Percentiles rank a stretch among this genome's conserved stretches.
These are phyloP conservation scores for Fusarium multiceps DNA, from an alignment of 2,329 filamentous ascomycete species.

Conservation along the genomic window DNA sequence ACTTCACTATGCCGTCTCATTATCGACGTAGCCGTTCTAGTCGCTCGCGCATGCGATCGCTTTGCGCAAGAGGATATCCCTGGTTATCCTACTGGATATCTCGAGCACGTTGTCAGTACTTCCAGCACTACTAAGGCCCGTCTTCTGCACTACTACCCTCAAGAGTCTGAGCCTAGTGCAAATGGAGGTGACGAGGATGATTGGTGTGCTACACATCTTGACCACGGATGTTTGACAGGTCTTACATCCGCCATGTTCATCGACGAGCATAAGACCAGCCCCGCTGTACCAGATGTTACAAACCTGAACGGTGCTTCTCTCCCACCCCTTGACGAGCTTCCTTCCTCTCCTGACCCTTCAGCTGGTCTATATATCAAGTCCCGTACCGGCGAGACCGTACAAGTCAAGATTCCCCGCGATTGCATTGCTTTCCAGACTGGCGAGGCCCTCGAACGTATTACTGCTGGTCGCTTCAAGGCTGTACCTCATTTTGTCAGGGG, in stretches of 20 bases:
- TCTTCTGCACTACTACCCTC: conserved; percentile 92
- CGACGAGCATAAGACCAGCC: conserved; percentile 70
- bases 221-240: conserved; percentile 93
- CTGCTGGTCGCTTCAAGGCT: conserved; percentile 88
- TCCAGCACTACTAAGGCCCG: conserved; percentile 92
- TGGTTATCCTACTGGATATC: conserved; percentile 79
- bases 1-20: conserved; percentile 83
- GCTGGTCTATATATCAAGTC: conserved; percentile 96
- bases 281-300: conserved; percentile 48
- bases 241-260: conserved; percentile 97
- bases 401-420: conserved; percentile 90
- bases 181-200: conserved; percentile 74
- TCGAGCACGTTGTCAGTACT: conserved; percentile 86
- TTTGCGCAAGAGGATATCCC: conserved; percentile 84
- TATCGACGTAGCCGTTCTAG: conserved; percentile 88
- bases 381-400: conserved; percentile 82
- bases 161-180: conserved; percentile 54
- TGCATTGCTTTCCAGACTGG: conserved; percentile 97
- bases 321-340: conserved; percentile 74
- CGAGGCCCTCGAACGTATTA: conserved; percentile 90
- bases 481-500: conserved; percentile 96
- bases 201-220: conserved; percentile 92
- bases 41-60: conserved; percentile 88
- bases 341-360: conserved; percentile 80
- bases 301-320: conserved; percentile 47